Percentiles rank a stretch among this genome's conserved stretches.
Evolutionary conservation across 495 filamentous ascomycete genomes (phyloP).

Genomic region (Diplogelasinospora grovesii): DNA sequence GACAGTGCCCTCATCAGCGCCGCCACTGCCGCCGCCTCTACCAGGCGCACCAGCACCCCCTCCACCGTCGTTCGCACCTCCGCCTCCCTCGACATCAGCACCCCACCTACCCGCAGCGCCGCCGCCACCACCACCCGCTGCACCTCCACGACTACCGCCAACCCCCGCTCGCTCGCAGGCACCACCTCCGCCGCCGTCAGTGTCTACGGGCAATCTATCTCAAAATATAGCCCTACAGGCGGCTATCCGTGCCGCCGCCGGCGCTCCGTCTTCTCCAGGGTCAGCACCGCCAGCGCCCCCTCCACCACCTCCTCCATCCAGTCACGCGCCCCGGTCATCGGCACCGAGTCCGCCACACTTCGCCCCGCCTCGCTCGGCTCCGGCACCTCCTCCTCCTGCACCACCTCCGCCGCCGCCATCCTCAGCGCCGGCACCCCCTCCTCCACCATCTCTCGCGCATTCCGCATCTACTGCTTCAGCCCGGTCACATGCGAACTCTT

Average conservation of each 20-base stretch:
- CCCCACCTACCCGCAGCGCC: conserved; percentile 45
- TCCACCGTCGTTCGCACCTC: conserved; percentile 42
- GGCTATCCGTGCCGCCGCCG: conserved; percentile 41
- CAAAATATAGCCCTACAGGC: conserved; percentile 45
- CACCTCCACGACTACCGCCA: conserved; percentile 46
- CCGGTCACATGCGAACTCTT: conserved; percentile 24
- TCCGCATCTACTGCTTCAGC: conserved; percentile 28
- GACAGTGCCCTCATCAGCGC: conserved; percentile 38
- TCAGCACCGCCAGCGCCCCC: conserved; percentile 42
- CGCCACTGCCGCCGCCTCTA: conserved; percentile 41
- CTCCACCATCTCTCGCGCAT: conserved; percentile 19
- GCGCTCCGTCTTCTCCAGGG: conserved; percentile 33
- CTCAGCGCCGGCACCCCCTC: conserved; percentile 20
- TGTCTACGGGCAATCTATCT: conserved; percentile 23
- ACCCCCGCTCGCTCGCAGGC: conserved; percentile 47
- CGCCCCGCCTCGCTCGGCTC: conserved; percentile 21
- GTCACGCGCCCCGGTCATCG: conserved; percentile 24
- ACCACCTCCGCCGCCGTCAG: conserved; percentile 42
- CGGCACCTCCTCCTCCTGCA: conserved; percentile 31
- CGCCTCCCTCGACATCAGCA: conserved; percentile 43
- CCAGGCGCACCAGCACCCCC: conserved; percentile 47
- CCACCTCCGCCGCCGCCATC: conserved; percentile 24
- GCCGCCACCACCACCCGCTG: conserved; percentile 41
- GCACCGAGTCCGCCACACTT: conserved; percentile 29
- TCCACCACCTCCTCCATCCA: conserved; percentile 32